These are phyloP conservation scores for Mycosarcoma maydis DNA, from an alignment of 1,284 basidiomycete species.

Conservation along the genomic window DNA sequence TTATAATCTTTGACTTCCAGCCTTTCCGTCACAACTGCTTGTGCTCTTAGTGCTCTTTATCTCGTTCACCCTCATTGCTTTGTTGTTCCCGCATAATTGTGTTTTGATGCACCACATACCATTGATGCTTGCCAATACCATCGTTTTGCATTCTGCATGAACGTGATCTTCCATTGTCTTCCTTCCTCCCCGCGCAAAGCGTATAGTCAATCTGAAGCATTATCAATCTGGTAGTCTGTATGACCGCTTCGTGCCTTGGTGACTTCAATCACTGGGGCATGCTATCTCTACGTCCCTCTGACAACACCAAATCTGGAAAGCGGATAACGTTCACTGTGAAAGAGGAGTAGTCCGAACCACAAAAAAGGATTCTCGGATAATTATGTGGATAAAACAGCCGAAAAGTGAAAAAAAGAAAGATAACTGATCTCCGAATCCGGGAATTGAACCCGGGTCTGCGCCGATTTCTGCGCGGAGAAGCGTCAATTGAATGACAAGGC, in stretches of 20 bases:
- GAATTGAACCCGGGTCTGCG: conserved; percentile 60
- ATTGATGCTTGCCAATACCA: conserved; percentile 28
- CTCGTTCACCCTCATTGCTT: not conserved
- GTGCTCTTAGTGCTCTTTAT: not conserved
- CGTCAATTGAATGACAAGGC: conserved; percentile 46
- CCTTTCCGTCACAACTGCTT: not conserved
- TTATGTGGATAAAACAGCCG: not conserved
- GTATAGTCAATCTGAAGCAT: too few species aligned
- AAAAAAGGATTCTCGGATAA: not conserved
- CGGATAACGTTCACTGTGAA: too few species aligned
- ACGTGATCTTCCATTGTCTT: not conserved
- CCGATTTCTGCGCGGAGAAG: conserved; percentile 38
- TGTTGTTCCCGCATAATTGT: conserved; percentile 22
- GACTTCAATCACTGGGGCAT: too few species aligned
- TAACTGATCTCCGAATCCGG: conserved; percentile 48
- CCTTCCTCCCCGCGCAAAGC: too few species aligned
- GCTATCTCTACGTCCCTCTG: too few species aligned
- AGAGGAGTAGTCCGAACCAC: not conserved
- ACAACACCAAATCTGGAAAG: too few species aligned
- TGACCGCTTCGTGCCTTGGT: too few species aligned
- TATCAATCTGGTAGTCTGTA: too few species aligned
- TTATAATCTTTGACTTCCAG: too few species aligned
- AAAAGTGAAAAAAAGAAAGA: not conserved
- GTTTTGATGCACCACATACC: conserved; percentile 21
- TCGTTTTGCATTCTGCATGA: conserved; percentile 1